A percentile compares a stretch with the other conserved stretches of the same genome.
Conservation (phyloP, 306 rosid genomes). For the Mucuna pruriens region DNA sequence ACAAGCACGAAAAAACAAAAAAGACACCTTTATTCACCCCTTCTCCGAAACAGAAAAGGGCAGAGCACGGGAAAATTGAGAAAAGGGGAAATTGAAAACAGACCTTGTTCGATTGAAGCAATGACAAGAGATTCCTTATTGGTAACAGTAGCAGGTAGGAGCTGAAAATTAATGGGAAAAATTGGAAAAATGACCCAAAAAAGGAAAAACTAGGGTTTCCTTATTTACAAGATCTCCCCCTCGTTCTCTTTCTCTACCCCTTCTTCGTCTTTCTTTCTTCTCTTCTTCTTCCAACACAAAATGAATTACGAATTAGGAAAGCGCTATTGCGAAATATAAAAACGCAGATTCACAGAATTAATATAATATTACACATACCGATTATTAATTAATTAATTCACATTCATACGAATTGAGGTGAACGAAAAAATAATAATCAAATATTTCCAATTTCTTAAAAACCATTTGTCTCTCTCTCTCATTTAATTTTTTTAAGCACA, state of each 20-base stretch:
- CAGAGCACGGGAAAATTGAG: constrained; percentile 21
- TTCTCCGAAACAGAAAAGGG: neutral
- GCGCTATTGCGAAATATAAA: constrained; percentile 37
- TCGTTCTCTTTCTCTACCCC: constrained; percentile 16
- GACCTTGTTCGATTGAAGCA: constrained; percentile 52
- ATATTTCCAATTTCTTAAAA: neutral
- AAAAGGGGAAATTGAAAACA: constrained; percentile 30
- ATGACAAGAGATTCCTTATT: constrained; percentile 35
- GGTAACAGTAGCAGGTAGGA: constrained; percentile 40
- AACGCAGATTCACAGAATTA: constrained; percentile 43
- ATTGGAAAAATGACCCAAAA: constrained; percentile 26
- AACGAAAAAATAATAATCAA: neutral
- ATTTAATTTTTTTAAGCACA: constrained; percentile 36
- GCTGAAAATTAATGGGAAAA: constrained; percentile 39
- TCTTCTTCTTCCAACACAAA: constrained; percentile 30
- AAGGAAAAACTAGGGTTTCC: constrained; percentile 51
- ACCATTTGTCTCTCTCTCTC: constrained; percentile 9
- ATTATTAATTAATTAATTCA: constrained; percentile 6
- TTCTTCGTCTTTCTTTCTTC: neutral
- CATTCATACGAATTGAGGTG: neutral
- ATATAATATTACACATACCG: constrained; percentile 29
- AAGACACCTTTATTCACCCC: neutral
- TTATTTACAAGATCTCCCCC: constrained; percentile 51
- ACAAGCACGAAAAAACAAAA: neutral
- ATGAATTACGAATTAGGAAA: constrained; percentile 40